A percentile compares a stretch with the other conserved stretches of the same genome.
phyloP scores from a whole-genome alignment of 2,329 filamentous ascomycete genomes.

The Amauroascus niger region DNA sequence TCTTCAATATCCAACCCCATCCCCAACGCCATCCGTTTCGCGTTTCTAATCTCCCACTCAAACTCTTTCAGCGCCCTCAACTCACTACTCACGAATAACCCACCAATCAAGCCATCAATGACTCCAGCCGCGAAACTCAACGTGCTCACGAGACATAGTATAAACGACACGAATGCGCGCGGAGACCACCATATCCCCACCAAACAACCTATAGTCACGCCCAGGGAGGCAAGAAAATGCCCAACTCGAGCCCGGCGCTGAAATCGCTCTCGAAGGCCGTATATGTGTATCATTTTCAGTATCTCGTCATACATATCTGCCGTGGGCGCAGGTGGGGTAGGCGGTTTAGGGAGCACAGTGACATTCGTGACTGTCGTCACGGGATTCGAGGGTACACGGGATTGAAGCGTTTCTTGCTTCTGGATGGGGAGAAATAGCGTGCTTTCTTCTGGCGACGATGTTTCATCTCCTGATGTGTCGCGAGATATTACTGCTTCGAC shows the following conservation, averaged over 20 bases:
- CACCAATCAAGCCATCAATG: constrained; percentile 73
- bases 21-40: constrained; percentile 33
- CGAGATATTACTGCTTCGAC: constrained; percentile 66
- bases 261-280: constrained; percentile 58
- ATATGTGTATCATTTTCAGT: constrained; percentile 57
- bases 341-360: not conserved
- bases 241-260: constrained; percentile 62
- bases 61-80: constrained; percentile 78
- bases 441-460: constrained; percentile 13
- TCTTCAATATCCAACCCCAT: constrained; percentile 19
- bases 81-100: constrained; percentile 79
- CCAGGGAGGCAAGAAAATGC: constrained; percentile 62
- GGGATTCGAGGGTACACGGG: not conserved
- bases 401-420: constrained; percentile 12
- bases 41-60: constrained; percentile 78
- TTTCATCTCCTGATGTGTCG: constrained; percentile 22
- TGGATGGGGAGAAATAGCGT: constrained; percentile 18
- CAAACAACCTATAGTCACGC: constrained; percentile 62
- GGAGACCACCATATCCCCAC: constrained; percentile 81
- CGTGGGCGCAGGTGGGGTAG: not conserved
- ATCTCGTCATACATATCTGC: constrained; percentile 59
- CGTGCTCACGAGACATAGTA: constrained; percentile 70
- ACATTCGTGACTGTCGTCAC: not conserved
- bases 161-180: constrained; percentile 64
- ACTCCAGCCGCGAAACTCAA: constrained; percentile 65